Percentiles rank a stretch among this genome's conserved stretches.
Evolutionary conservation across 805 yeast genomes (phyloP).

Genomic region (Maudiozyma serrabonitensis): DNA sequence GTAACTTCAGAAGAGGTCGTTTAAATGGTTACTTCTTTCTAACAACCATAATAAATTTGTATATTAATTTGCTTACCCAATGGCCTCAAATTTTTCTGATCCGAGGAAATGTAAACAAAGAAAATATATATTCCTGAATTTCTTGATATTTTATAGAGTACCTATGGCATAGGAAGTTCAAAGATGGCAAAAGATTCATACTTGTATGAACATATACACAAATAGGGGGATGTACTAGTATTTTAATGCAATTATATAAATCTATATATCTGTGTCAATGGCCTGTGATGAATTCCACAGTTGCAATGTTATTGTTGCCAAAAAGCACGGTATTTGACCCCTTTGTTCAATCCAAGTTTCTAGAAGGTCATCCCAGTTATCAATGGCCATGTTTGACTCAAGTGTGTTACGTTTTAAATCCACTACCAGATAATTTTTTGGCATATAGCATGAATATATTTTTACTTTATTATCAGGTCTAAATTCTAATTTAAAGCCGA

Average conservation of each 20-base stretch:
- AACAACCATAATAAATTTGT: neutral
- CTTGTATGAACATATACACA: too few species aligned
- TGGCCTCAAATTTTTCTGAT: too few species aligned
- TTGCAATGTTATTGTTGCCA: slow-evolving; percentile 64
- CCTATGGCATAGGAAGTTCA: too few species aligned
- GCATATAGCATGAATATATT: slow-evolving; percentile 39
- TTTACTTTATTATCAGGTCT: slow-evolving; percentile 46
- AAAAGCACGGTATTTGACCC: slow-evolving; percentile 64
- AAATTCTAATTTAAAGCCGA: slow-evolving; percentile 70
- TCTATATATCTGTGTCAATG: neutral
- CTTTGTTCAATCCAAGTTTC: slow-evolving; percentile 59
- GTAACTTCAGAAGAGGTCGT: too few species aligned
- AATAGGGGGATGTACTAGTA: too few species aligned
- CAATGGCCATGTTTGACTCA: slow-evolving; percentile 34
- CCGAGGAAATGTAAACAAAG: too few species aligned
- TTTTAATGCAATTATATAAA: neutral
- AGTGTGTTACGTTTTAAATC: slow-evolving; percentile 48
- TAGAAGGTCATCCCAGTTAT: slow-evolving; percentile 42
- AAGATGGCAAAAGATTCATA: too few species aligned
- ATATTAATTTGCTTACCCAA: too few species aligned
- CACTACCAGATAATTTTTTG: slow-evolving; percentile 39
- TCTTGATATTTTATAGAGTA: too few species aligned
- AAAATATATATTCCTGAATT: too few species aligned
- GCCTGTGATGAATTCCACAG: slow-evolving; percentile 38
- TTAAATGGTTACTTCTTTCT: too few species aligned